These are phyloP conservation scores for Starmera caribaea DNA, from an alignment of 805 yeast genomes.

Conservation along the genomic window DNA sequence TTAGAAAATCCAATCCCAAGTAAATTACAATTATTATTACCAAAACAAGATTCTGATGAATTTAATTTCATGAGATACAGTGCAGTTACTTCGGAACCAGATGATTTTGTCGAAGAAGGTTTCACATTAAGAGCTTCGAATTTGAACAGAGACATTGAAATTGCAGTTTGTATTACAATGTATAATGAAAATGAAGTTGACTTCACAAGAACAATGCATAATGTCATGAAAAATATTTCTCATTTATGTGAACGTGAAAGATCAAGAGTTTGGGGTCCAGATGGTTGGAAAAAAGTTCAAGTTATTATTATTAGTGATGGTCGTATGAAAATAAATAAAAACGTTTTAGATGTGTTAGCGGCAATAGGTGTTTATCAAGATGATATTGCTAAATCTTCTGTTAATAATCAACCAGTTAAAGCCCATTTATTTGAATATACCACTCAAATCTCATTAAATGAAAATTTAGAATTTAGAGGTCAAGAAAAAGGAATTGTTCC, in stretches of 20 bases:
- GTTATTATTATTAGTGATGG: slow-evolving; percentile 92
- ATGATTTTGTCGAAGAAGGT: slow-evolving; percentile 69
- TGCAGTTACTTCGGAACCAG: slow-evolving; percentile 92
- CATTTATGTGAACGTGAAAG: slow-evolving; percentile 74
- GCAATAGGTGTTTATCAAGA: slow-evolving; percentile 97
- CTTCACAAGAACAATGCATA: slow-evolving; percentile 88
- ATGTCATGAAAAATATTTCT: slow-evolving; percentile 87
- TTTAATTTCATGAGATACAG: slow-evolving; percentile 95
- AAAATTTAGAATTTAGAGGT: slow-evolving; percentile 82
- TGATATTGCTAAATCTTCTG: slow-evolving; percentile 91
- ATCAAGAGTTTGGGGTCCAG: slow-evolving; percentile 89
- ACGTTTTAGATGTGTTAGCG: slow-evolving; percentile 79
- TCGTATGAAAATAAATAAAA: slow-evolving; percentile 75
- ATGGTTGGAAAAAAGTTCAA: slow-evolving; percentile 94
- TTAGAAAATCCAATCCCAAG: slow-evolving; percentile 93
- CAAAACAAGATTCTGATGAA: slow-evolving; percentile 84
- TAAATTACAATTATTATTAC: slow-evolving; percentile 73
- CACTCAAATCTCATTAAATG: slow-evolving; percentile 87
- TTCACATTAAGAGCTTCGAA: slow-evolving; percentile 82
- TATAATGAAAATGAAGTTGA: slow-evolving; percentile 90
- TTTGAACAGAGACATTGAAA: slow-evolving; percentile 82
- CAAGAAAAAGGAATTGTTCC: slow-evolving; percentile 88
- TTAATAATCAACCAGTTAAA: slow-evolving; percentile 82
- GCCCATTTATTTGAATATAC: slow-evolving; percentile 96
- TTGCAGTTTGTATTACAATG: slow-evolving; percentile 92